phyloP scores from a whole-genome alignment of 306 rosid species.

The Medicago arabica region DNA sequence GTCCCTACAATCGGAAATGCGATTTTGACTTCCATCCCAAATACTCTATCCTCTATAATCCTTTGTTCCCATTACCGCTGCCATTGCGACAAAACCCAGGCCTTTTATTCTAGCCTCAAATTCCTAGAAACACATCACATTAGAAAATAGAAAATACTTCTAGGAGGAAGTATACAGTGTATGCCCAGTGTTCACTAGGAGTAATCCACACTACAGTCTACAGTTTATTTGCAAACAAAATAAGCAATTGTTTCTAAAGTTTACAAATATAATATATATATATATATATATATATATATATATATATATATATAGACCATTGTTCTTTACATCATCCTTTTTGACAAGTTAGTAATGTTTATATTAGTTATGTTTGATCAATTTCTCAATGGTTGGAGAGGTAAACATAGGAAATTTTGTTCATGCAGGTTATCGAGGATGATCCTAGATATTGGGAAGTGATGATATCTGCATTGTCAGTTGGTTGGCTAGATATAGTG shows the following conservation, averaged over 20 bases:
- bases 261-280: background rate
- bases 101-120: slow-evolving; percentile 20
- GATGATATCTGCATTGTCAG: slow-evolving; percentile 76
- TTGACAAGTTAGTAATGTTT: slow-evolving; percentile 2
- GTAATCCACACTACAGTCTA: background rate
- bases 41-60: background rate
- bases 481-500: slow-evolving; percentile 97
- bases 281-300: background rate
- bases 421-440: slow-evolving; percentile 78
- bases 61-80: background rate
- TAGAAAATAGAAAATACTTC: background rate
- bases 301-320: background rate
- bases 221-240: slow-evolving; percentile 8
- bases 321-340: background rate
- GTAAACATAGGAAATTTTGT: slow-evolving; percentile 38
- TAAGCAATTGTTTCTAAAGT: slow-evolving; percentile 9
- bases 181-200: slow-evolving; percentile 10
- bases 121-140: background rate
- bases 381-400: slow-evolving; percentile 36
- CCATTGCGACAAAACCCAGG: background rate
- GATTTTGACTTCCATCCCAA: background rate
- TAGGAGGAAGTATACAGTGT: background rate
- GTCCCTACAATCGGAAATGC: background rate
- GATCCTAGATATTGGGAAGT: slow-evolving; percentile 85
- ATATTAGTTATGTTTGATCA: slow-evolving; percentile 23